phyloP scores from a whole-genome alignment of 495 filamentous ascomycete genomes.

The Usnea hakonensis region DNA sequence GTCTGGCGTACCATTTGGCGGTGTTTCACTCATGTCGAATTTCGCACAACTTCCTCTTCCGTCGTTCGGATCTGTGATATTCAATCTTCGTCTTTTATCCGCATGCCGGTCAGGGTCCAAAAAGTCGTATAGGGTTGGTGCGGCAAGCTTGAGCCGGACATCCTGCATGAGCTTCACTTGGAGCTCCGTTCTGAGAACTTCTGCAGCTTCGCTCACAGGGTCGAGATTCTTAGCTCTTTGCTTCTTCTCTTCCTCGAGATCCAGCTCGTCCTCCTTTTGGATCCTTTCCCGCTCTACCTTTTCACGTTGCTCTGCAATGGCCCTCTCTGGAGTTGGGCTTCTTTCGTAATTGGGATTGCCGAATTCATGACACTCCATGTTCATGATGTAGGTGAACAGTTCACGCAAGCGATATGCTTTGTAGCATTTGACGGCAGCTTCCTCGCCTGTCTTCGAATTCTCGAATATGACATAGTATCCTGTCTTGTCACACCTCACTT shows the following conservation, averaged over 20 bases:
- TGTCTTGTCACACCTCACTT: slow-evolving; percentile 69
- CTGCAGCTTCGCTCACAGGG: slow-evolving; percentile 71
- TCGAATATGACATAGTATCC: slow-evolving; percentile 91
- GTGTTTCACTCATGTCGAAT: slow-evolving; percentile 45
- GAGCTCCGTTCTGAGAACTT: slow-evolving; percentile 71
- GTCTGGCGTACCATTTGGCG: slow-evolving; percentile 57
- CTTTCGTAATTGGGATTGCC: slow-evolving; percentile 61
- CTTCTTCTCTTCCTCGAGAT: slow-evolving; percentile 79
- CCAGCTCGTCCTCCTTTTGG: slow-evolving; percentile 64
- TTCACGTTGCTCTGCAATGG: slow-evolving; percentile 46
- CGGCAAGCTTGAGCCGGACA: slow-evolving; percentile 74
- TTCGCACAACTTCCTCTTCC: slow-evolving; percentile 41
- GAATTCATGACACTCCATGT: slow-evolving; percentile 72
- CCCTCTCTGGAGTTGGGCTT: slow-evolving; percentile 51
- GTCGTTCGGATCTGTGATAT: slow-evolving; percentile 63
- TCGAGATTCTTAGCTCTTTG: slow-evolving; percentile 77
- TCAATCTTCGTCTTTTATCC: slow-evolving; percentile 64
- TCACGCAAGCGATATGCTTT: slow-evolving; percentile 61
- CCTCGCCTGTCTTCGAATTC: slow-evolving; percentile 62
- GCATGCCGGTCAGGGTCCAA: slow-evolving; percentile 75
- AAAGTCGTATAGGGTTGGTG: slow-evolving; percentile 71
- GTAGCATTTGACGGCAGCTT: slow-evolving; percentile 71
- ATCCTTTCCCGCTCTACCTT: slow-evolving; percentile 47
- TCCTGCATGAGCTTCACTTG: slow-evolving; percentile 76
- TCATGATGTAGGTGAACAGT: slow-evolving; percentile 89